Evolutionary conservation across 768 basidiomycete genomes (phyloP), one percentile per base, ranked within the genome.

Genomic region (Dioszegia hungarica): DNA sequence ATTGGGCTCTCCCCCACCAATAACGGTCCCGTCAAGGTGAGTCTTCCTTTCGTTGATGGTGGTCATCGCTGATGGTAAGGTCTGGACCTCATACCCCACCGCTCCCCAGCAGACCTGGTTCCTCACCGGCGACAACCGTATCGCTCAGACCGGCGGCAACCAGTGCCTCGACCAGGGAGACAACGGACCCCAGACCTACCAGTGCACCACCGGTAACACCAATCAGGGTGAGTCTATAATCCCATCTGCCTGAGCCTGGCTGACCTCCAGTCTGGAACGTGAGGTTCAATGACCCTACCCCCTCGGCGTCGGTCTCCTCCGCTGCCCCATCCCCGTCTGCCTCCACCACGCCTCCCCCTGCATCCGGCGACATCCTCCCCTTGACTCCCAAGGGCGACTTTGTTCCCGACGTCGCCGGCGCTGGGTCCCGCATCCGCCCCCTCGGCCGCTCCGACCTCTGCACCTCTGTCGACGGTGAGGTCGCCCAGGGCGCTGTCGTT

Each of bases 111-210:
- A 65, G 57, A 65, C 60, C n/a, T 67, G 66, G 66, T 70, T 55
- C 60, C 43, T 60, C 31, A 70, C 68, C 29, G 64, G 54, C 43
- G 75, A 74, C 58, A 56, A 68, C 28, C 62, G 71, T 10, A 68
- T 76, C 38, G 73, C 75, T 36, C 70, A 73, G 62, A 72, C 68
- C 8, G 70, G 70, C 39, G 74, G 74, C 10, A 60, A 63, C 40
- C 70, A 72, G 51, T 76, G 75, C 54, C 61, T 72, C 19, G 68
- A 70, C 54, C 58, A 68, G 38, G 65, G 66, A 11, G 56, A 62
- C 40, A 58, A 52, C 29, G 66, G 63, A 10, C 54, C 60, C 5
- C 71, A 74, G 59, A 72, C 71, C 1, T 72, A 70, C 57, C 65
- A 70, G 54, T 76, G 75, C 48, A 67, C 66, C 9, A 66, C 70